A percentile compares a stretch with the other conserved stretches of the same genome.
Conservation (phyloP, 2,329 filamentous ascomycete genomes). For the Fusarium floridanum region DNA sequence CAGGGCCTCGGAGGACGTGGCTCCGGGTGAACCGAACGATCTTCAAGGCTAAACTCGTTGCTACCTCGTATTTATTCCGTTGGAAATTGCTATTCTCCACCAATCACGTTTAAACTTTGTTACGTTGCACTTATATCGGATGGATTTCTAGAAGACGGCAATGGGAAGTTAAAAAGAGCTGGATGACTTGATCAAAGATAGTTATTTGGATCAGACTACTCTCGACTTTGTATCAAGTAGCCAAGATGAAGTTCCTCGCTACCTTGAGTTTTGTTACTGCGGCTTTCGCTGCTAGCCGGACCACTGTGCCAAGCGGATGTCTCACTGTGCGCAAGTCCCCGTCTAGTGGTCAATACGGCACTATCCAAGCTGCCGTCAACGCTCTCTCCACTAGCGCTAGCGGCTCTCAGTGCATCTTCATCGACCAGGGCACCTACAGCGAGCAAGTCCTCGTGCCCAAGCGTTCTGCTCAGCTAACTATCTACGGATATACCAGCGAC, state of each 20-base stretch:
- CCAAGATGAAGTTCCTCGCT: slow-evolving; percentile 37
- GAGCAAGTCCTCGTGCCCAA: slow-evolving; percentile 62
- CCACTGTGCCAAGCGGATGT: slow-evolving; percentile 61
- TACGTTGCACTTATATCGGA: neutral
- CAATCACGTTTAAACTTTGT: slow-evolving; percentile 14
- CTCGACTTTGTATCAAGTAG: neutral
- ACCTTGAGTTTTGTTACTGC: slow-evolving; percentile 29
- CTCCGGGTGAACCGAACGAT: slow-evolving; percentile 15
- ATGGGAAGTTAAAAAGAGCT: slow-evolving; percentile 8
- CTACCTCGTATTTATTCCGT: neutral
- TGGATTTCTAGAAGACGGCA: neutral
- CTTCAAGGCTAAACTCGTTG: neutral
- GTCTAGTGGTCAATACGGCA: slow-evolving; percentile 51
- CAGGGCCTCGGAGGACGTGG: slow-evolving; percentile 17
- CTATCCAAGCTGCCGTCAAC: slow-evolving; percentile 68
- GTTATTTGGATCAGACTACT: neutral
- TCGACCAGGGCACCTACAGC: slow-evolving; percentile 71
- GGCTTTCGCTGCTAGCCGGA: slow-evolving; percentile 50
- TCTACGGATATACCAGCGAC: slow-evolving; percentile 68
- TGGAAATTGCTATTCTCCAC: slow-evolving; percentile 25
- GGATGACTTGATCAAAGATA: neutral
- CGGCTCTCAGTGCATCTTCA: slow-evolving; percentile 70
- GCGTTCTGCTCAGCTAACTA: slow-evolving; percentile 65
- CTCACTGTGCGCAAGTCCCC: slow-evolving; percentile 59
- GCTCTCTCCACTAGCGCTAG: slow-evolving; percentile 66